Base-by-base conservation (phyloP, 2,329 filamentous ascomycete species). In the Fragosphaeria purpurea region DNA sequence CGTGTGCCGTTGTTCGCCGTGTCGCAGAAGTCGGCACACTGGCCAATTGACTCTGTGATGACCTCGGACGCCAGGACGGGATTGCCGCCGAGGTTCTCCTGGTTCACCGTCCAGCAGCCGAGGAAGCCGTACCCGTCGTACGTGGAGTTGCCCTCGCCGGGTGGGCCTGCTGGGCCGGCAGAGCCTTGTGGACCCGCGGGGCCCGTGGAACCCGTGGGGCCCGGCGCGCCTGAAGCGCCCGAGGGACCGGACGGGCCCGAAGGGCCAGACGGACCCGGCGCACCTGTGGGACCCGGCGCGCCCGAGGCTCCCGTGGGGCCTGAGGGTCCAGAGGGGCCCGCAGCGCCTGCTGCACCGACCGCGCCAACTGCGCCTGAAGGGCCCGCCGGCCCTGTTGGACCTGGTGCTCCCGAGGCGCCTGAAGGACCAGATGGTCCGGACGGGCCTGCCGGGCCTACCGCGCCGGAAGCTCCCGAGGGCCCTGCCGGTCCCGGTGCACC, bases 1-100 rank as follows among this genome's bases (percentile, higher is more conserved):
- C 35, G 32, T n/a, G 6, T 35, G 30, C 46, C 47, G 33, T 34
- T 13, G 33, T 40, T 46, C 41, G 50, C 50, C 11, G 51, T 48
- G 34, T 13, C n/a, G 47, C 54, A 55, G 12, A 48, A 50, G 22
- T 34, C 13, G 31, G 54, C 51, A 34, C 54, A 55, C 39, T 52
- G 47, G 41, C 44, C 50, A 12, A 55, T 46, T 1, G 54, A 55
- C 34, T 47, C 49, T 9, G 54, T 55, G 7, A 53, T 34, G 4
- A 50, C 47, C 45, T 52, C 47, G 8, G 51, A 42, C 8, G 51
- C 49, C 38, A 53, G 31, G 38, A 41, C 44, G n/a, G 51, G 49
- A 13, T 38, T 45, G 30, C 39, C 44, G 7, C 54, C 54, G 8
- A 50, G 47, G 4, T 34, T 41, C 6, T 22, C 8, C 39, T 32